Percentiles rank a stretch among this genome's conserved stretches.
phyloP scores from a whole-genome alignment of 768 basidiomycete species.

The Termitomyces sp. region DNA sequence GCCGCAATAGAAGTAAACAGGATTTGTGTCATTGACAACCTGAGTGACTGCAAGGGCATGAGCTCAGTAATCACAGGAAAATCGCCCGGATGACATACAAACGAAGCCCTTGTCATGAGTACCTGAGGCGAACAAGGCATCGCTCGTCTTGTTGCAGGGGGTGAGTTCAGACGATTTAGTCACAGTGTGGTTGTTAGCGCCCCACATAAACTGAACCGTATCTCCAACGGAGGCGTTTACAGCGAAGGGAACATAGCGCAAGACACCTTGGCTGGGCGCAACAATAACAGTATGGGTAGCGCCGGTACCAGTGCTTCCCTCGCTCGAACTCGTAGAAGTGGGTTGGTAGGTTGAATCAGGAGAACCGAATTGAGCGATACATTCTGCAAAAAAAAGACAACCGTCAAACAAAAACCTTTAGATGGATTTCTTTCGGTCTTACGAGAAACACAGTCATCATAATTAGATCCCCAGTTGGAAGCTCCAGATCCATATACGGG shows the following conservation, averaged over 20 bases:
- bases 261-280: conserved; percentile 71
- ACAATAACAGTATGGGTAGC: conserved; percentile 75
- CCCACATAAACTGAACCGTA: conserved; percentile 75
- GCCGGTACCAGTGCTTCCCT: conserved; percentile 42
- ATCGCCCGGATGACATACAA: conserved; percentile 38
- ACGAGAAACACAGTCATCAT: conserved; percentile 72
- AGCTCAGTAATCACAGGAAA: neutral
- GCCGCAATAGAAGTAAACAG: conserved; percentile 75
- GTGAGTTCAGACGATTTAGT: conserved; percentile 68
- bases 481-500: conserved; percentile 63
- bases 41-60: conserved; percentile 47
- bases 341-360: conserved; percentile 31
- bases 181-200: conserved; percentile 77
- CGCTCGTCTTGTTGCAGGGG: conserved; percentile 71
- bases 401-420: neutral
- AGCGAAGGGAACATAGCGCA: conserved; percentile 74
- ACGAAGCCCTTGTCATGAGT: conserved; percentile 58
- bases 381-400: conserved; percentile 40
- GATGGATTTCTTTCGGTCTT: conserved; percentile 22
- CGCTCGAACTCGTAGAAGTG: conserved; percentile 26
- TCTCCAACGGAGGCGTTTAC: conserved; percentile 76
- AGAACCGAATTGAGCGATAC: conserved; percentile 55
- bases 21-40: conserved; percentile 68
- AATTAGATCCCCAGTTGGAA: conserved; percentile 53
- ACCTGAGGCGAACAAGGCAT: conserved; percentile 62